Base-by-base conservation (phyloP, 2,329 filamentous ascomycete genomes). In the Penicillium vulpinum region DNA sequence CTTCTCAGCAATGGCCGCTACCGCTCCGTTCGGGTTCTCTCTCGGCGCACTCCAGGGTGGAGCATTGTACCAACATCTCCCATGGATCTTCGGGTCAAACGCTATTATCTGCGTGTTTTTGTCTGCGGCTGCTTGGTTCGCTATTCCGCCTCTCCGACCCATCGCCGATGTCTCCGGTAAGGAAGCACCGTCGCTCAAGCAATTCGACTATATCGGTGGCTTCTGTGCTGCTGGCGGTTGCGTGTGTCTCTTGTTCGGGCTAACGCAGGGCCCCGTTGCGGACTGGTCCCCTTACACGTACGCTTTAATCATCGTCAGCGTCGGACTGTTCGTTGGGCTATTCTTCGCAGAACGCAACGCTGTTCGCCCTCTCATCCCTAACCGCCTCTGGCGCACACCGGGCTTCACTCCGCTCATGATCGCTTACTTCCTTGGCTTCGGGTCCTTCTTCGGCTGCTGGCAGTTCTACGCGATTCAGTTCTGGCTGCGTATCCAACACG, bases 241-340 rank as follows among this genome's bases (percentile, higher is more conserved):
- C 54, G 75, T 84, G 3, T 74, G 83, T n/a, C 75, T 85, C 61
- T 83, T 85, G 54, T 81, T 85, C 50, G 80, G 81, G 0, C 81
- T 81, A 71, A 85, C 84, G 38, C 80, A 83, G 63, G 80, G 79
- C 3, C 76, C 78, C 0, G 73, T 79, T 1, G 77, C 78, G 5
- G 75, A 78, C 0, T 83, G 81, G 81, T 62, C 75, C 4, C 70
- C 78, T 0, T 83, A 83, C 63, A 77, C 81, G 15, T 79, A 77
- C 59, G 71, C 76, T 1, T 62, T 78, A 8, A 72, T 83, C 1
- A 77, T 81, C 24, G 56, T 83, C 3, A 80, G 80, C 4, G 45
- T 81, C n/a, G 51, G 81, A 0, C 68, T 81, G 16, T 66, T 82
- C 21, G 67, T 71, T 4, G 70, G 74, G 1, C 80, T 83, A 58